These are phyloP conservation scores for Ophiocordyceps unilateralis DNA, from an alignment of 2,329 filamentous ascomycete genomes.

Conservation along the genomic window DNA sequence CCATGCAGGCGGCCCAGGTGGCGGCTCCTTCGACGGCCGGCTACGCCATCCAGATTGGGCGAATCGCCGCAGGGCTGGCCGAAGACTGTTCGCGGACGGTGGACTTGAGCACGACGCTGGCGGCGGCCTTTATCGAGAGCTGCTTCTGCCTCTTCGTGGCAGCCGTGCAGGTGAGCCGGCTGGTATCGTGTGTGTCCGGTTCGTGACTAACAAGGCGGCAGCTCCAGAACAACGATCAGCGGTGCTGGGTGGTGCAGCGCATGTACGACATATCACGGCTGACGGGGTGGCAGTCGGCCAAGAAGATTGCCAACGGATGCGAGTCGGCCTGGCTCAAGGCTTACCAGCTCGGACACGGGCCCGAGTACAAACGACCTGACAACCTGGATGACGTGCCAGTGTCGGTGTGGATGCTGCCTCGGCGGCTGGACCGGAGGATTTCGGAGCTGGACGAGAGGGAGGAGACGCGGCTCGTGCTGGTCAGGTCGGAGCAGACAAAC, in stretches of 20 bases:
- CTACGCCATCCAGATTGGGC: slow-evolving; percentile 60
- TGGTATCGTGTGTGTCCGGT: no score
- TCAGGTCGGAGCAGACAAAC: slow-evolving; percentile 44
- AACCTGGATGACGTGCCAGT: slow-evolving; percentile 18
- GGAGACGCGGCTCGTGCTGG: slow-evolving; percentile 36
- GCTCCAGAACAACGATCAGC: slow-evolving; percentile 45
- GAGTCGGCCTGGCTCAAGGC: slow-evolving; percentile 71
- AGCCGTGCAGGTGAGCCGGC: slow-evolving; percentile 44
- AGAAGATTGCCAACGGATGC: slow-evolving; percentile 66
- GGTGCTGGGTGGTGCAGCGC: slow-evolving; percentile 59
- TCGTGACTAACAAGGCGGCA: not conserved
- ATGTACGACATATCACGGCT: slow-evolving; percentile 60
- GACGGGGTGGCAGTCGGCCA: slow-evolving; percentile 76
- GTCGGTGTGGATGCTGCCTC: slow-evolving; percentile 30
- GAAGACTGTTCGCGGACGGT: slow-evolving; percentile 33
- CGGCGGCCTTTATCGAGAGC: slow-evolving; percentile 67
- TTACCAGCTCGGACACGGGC: slow-evolving; percentile 55
- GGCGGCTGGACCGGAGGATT: slow-evolving; percentile 34
- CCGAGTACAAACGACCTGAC: slow-evolving; percentile 44
- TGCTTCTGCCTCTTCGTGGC: slow-evolving; percentile 76
- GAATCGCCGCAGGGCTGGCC: slow-evolving; percentile 58
- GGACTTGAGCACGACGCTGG: slow-evolving; percentile 59
- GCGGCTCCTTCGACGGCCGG: slow-evolving; percentile 53
- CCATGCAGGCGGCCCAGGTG: slow-evolving; percentile 71
- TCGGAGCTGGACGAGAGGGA: slow-evolving; percentile 25